phyloP scores from a whole-genome alignment of 306 rosid genomes.

The Glycine soja region DNA sequence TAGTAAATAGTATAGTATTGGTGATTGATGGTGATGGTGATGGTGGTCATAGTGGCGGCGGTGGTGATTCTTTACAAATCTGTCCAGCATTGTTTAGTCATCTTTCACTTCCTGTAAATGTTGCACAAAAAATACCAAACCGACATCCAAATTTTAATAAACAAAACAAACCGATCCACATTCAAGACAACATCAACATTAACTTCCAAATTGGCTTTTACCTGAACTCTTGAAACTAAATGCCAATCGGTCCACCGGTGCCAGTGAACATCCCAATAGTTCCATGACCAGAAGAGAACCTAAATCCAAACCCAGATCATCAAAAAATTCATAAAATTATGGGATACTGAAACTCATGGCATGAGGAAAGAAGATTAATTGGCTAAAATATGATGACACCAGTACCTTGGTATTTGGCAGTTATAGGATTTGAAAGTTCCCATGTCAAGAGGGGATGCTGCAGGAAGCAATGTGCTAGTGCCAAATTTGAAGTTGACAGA shows the following conservation, averaged over 20 bases:
- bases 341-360: slow-evolving; percentile 11
- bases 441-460: slow-evolving; percentile 71
- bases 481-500: slow-evolving; percentile 60
- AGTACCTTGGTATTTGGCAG: slow-evolving; percentile 93
- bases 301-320: slow-evolving; percentile 33
- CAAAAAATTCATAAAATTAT: neutral
- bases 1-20: slow-evolving; percentile 76
- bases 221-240: slow-evolving; percentile 64
- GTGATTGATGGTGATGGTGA: slow-evolving; percentile 11
- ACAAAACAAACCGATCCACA: slow-evolving; percentile 33
- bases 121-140: slow-evolving; percentile 31
- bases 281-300: slow-evolving; percentile 88
- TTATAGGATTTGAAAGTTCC: slow-evolving; percentile 83
- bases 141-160: slow-evolving; percentile 35
- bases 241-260: slow-evolving; percentile 85
- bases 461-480: slow-evolving; percentile 57
- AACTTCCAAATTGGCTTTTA: slow-evolving; percentile 22
- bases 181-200: slow-evolving; percentile 38
- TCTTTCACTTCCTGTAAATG: slow-evolving; percentile 60
- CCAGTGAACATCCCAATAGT: slow-evolving; percentile 87
- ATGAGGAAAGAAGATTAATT: neutral
- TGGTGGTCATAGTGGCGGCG: too few relatives aligned
- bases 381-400: slow-evolving; percentile 6
- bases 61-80: slow-evolving; percentile 61
- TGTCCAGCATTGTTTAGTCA: slow-evolving; percentile 53